Percentiles rank a stretch among this genome's conserved stretches.
Evolutionary conservation across 176 grass and related monocot species (phyloP).

Genomic region (Carex parvula): DNA sequence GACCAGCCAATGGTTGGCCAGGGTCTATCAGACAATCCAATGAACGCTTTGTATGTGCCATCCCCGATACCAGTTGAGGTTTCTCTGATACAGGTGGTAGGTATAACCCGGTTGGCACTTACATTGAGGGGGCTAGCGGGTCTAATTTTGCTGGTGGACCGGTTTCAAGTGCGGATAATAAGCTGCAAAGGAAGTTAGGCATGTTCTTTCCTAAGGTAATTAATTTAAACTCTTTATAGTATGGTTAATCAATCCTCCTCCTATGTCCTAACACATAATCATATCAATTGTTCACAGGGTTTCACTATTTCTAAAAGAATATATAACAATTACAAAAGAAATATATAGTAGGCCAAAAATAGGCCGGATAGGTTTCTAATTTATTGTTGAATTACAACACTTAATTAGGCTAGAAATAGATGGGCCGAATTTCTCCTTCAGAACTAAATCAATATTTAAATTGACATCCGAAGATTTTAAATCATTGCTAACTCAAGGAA

Average conservation of each 20-base stretch:
- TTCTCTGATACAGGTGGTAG: slow-evolving; percentile 80
- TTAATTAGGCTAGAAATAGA: too few species aligned
- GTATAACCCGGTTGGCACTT: slow-evolving; percentile 66
- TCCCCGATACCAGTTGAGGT: slow-evolving; percentile 63
- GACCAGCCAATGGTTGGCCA: slow-evolving; percentile 62
- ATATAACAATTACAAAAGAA: not conserved
- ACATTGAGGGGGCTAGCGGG: slow-evolving; percentile 71
- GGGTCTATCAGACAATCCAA: slow-evolving; percentile 77
- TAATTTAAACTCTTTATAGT: not conserved
- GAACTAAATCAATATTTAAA: too few species aligned
- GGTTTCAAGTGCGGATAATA: not conserved
- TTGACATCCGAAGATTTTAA: not conserved
- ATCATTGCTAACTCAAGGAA: not conserved
- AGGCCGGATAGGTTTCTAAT: too few species aligned
- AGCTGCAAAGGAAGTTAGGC: slow-evolving; percentile 35
- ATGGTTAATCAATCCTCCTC: not conserved
- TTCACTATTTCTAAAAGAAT: not conserved
- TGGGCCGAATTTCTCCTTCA: too few species aligned
- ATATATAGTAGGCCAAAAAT: too few species aligned
- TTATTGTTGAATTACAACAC: too few species aligned
- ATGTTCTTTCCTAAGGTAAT: slow-evolving; percentile 66
- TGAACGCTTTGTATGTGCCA: slow-evolving; percentile 69
- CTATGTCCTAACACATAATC: not conserved
- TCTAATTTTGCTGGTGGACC: slow-evolving; percentile 45
- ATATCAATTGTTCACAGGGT: not conserved